Conservation (phyloP, 768 basidiomycete species). For the Kwoniella europaea region DNA sequence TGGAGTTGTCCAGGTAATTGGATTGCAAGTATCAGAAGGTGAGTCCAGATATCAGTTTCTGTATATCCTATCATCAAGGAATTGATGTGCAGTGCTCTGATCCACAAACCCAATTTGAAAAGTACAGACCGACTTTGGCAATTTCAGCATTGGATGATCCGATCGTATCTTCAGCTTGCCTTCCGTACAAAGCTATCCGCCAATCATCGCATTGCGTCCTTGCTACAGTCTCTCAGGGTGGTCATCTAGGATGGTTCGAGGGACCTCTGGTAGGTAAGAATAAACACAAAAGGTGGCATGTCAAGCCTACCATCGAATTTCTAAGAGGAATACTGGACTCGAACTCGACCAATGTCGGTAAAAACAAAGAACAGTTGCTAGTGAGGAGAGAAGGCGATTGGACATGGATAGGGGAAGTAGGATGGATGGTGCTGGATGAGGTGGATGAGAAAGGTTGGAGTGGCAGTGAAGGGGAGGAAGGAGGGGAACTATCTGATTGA, state of each 20-base stretch:
- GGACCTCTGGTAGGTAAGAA: slow-evolving; percentile 27
- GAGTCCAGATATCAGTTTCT: not conserved
- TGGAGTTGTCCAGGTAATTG: slow-evolving; percentile 39
- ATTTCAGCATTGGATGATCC: slow-evolving; percentile 38
- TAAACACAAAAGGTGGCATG: slow-evolving; percentile 38
- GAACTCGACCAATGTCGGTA: not conserved
- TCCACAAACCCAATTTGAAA: too few relatives aligned
- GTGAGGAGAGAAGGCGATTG: slow-evolving; percentile 19
- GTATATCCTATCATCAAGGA: not conserved
- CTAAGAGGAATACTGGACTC: slow-evolving; percentile 11
- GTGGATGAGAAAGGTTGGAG: not conserved
- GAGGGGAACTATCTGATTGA: not conserved
- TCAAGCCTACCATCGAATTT: slow-evolving; percentile 32
- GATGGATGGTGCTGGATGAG: slow-evolving; percentile 24
- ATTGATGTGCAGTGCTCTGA: not conserved
- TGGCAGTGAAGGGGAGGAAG: not conserved
- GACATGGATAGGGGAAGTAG: slow-evolving; percentile 13
- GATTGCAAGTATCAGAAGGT: slow-evolving; percentile 28
- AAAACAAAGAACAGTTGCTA: not conserved
- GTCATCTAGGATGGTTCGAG: slow-evolving; percentile 38
- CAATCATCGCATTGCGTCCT: slow-evolving; percentile 31
- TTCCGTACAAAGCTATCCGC: slow-evolving; percentile 24
- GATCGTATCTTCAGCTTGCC: slow-evolving; percentile 31
- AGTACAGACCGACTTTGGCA: slow-evolving; percentile 28
- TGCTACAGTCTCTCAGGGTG: slow-evolving; percentile 31